A percentile compares a stretch with the other conserved stretches of the same genome.
These are phyloP conservation scores for Penicillium sp. DNA, from an alignment of 2,329 filamentous ascomycete genomes.

Conservation along the genomic window DNA sequence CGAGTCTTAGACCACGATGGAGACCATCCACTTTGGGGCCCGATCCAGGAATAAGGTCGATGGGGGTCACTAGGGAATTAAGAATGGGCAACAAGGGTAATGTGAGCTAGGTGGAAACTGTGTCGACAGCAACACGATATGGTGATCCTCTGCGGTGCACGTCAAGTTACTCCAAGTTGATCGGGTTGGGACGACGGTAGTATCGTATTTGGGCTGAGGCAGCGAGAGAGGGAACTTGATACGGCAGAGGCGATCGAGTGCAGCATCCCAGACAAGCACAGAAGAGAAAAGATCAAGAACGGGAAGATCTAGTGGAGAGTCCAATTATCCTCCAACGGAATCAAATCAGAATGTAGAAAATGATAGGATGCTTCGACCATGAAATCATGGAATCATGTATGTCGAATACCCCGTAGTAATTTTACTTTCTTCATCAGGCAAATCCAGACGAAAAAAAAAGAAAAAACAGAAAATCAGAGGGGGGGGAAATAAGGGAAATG, in stretches of 20 bases:
- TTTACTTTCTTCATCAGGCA: not conserved
- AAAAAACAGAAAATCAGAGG: not conserved
- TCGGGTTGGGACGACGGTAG: not conserved
- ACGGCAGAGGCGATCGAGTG: not conserved
- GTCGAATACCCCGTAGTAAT: not conserved
- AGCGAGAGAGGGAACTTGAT: not conserved
- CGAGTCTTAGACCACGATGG: constrained; percentile 6
- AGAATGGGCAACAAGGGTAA: not conserved
- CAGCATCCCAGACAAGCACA: not conserved
- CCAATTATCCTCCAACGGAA: not conserved
- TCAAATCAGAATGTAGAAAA: not conserved
- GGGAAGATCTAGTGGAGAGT: not conserved
- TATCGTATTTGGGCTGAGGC: not conserved
- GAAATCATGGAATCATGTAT: not conserved
- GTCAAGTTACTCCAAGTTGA: not conserved
- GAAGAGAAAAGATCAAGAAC: not conserved
- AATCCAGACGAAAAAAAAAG: not conserved
- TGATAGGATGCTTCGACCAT: not conserved
- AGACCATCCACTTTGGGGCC: not conserved
- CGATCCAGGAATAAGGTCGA: not conserved
- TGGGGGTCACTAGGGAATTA: not conserved
- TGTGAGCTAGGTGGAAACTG: too few relatives aligned
- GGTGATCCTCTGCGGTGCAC: too few relatives aligned
- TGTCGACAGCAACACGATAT: too few relatives aligned
- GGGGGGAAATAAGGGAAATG: not conserved